Evolutionary conservation across 352 stramenopile genomes (phyloP).

Genomic region (Globisporangium splendens): DNA sequence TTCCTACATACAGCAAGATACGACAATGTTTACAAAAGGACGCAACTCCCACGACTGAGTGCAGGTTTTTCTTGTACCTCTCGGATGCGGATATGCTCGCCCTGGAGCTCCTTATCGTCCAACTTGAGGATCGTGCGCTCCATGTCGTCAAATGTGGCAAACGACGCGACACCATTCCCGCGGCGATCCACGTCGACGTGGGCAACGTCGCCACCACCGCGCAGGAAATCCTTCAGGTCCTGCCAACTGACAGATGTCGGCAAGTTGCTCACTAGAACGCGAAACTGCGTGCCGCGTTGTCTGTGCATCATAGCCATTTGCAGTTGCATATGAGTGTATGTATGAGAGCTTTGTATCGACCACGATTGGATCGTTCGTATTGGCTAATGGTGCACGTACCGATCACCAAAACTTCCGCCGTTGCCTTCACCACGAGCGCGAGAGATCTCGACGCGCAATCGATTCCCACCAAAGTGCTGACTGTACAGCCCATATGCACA

Average conservation of each 20-base stretch:
- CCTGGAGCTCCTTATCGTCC: constrained; percentile 39
- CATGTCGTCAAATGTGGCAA: constrained; percentile 60
- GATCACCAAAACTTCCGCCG: constrained; percentile 1
- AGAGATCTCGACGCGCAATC: constrained; percentile 57
- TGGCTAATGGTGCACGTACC: background rate
- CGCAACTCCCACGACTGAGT: background rate
- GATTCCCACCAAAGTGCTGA: constrained; percentile 25
- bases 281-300: constrained; percentile 45
- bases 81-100: constrained; percentile 42
- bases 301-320: too few species aligned
- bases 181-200: constrained; percentile 64
- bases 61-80: constrained; percentile 16
- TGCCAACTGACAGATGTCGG: constrained; percentile 43
- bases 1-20: constrained; percentile 4
- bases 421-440: constrained; percentile 15
- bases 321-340: too few species aligned
- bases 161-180: constrained; percentile 59
- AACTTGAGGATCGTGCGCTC: constrained; percentile 49
- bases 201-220: constrained; percentile 52
- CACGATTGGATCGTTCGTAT: too few species aligned
- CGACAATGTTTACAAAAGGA: too few species aligned
- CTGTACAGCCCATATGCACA: background rate
- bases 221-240: constrained; percentile 70
- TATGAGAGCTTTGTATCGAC: too few species aligned
- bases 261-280: constrained; percentile 44